Evolutionary conservation across 2,329 filamentous ascomycete species (phyloP).

Genomic region (Neonectria faginata): DNA sequence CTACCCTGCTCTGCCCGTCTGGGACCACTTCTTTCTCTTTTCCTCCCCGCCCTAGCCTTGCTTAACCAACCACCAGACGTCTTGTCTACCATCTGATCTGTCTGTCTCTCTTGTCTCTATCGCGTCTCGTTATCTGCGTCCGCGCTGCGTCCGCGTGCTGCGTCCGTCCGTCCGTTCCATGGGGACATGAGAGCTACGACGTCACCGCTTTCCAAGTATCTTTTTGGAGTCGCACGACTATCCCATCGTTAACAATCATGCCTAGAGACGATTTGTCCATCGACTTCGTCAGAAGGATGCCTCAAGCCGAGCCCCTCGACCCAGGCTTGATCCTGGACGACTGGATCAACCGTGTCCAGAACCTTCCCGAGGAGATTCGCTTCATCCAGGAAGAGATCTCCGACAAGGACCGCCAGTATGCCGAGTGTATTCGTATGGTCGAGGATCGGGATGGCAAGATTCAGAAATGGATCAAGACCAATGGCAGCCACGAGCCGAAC

Average conservation of each 20-base stretch:
- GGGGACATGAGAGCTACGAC: slow-evolving; percentile 36
- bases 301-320: slow-evolving; percentile 70
- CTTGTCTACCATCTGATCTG: slow-evolving; percentile 23
- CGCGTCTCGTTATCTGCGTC: slow-evolving; percentile 28
- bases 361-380: slow-evolving; percentile 83
- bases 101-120: slow-evolving; percentile 29
- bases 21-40: slow-evolving; percentile 44
- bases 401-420: slow-evolving; percentile 80
- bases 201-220: slow-evolving; percentile 34
- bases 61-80: slow-evolving; percentile 40
- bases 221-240: slow-evolving; percentile 40
- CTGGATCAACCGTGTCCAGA: slow-evolving; percentile 80
- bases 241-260: slow-evolving; percentile 70
- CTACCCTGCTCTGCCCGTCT: slow-evolving; percentile 36
- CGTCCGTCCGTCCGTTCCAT: slow-evolving; percentile 35
- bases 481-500: slow-evolving; percentile 79
- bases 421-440: slow-evolving; percentile 76
- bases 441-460: slow-evolving; percentile 79
- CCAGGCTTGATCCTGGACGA: slow-evolving; percentile 80
- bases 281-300: slow-evolving; percentile 76
- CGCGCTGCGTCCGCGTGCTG: slow-evolving; percentile 22
- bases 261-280: slow-evolving; percentile 79
- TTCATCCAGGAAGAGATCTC: slow-evolving; percentile 87
- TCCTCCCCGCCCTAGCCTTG: slow-evolving; percentile 37
- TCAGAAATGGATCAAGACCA: slow-evolving; percentile 83